Base-by-base conservation (phyloP, 2,329 filamentous ascomycete genomes). In the Scleromitrula shiraiana region DNA sequence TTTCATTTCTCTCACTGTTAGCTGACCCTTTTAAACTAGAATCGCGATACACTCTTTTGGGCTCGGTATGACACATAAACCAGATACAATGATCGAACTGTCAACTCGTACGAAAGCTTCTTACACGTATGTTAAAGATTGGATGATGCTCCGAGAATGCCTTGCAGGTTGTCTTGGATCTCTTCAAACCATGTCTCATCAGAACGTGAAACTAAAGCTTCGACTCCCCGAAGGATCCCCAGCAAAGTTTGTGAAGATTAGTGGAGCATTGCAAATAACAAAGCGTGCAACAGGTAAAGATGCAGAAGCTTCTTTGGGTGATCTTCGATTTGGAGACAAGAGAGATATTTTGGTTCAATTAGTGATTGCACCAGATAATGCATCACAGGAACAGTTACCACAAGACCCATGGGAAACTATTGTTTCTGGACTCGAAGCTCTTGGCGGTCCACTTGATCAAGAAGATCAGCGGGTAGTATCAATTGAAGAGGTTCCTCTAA, bases 141-240 rank as follows among this genome's bases (percentile, higher is more conserved):
- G 93, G 93, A 97, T 97, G 91, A 98, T 97, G 91, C 77, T 98
- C 29, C 84, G 93, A 23, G 93, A 98, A 66, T 97, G 93, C 65
- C 76, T 96, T 37, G 93, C 90, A 20, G 93, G 93, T 36, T 97
- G 91, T 61, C 72, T 98, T 23, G 93, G 93, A 39, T 83, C 88
- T 12, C 77, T 97, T 64, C 93, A 98, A 67, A 89, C 88, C 2
- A 83, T 88, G 23, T 97, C 93, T n/a, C 93, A 98, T 65, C 93
- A 97, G 65, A 97, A 97, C 62, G 93, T 94, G 49, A 96, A 95
- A 71, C 76, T 98, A 46, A 95, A 94, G 72, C 79, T 98, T 49
- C 87, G 88, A 59, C 72, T 98, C 7, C 93, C 93, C 0, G 93
- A 98, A 69, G 93, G 93, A 17, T 98, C 93, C 2, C 93, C 91